These are phyloP conservation scores for Malus sylvestris DNA, from an alignment of 306 rosid genomes.

Conservation along the genomic window DNA sequence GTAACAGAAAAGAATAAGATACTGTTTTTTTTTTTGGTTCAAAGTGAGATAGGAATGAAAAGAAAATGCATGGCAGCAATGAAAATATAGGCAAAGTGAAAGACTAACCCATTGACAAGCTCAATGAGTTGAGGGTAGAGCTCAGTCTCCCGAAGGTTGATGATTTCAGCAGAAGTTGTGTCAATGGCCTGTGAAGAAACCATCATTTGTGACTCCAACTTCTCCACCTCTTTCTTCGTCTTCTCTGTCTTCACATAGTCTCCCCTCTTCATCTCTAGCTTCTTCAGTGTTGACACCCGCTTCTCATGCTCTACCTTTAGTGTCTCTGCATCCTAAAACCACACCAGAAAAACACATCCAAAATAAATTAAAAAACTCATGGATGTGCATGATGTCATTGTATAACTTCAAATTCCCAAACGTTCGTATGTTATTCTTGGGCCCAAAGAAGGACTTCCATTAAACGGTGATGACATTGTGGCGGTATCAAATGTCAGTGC, in stretches of 20 bases:
- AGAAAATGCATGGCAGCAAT: not conserved
- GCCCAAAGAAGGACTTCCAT: not conserved
- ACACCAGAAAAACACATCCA: not conserved
- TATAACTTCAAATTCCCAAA: not conserved
- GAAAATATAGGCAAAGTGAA: not conserved
- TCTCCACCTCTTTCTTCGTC: constrained; percentile 83
- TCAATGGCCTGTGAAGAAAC: constrained; percentile 91
- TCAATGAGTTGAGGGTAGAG: constrained; percentile 81
- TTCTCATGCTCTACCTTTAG: constrained; percentile 71
- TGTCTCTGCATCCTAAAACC: constrained; percentile 61
- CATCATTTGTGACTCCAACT: constrained; percentile 84
- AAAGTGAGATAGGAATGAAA: too few relatives aligned
- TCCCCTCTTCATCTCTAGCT: constrained; percentile 77
- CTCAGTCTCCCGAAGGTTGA: constrained; percentile 76
- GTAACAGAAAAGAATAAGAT: not conserved
- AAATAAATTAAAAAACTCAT: not conserved
- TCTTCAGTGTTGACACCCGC: constrained; percentile 56
- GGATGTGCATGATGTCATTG: not conserved
- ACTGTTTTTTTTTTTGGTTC: too few relatives aligned
- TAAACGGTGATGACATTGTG: not conserved
- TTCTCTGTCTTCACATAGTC: constrained; percentile 86
- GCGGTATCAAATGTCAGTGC: not conserved
- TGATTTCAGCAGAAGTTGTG: constrained; percentile 73
- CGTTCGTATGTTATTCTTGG: not conserved
- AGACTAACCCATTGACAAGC: constrained; percentile 85